Evolutionary conservation across 495 filamentous ascomycete genomes (phyloP).

Genomic region (Penicillium paradoxum): DNA sequence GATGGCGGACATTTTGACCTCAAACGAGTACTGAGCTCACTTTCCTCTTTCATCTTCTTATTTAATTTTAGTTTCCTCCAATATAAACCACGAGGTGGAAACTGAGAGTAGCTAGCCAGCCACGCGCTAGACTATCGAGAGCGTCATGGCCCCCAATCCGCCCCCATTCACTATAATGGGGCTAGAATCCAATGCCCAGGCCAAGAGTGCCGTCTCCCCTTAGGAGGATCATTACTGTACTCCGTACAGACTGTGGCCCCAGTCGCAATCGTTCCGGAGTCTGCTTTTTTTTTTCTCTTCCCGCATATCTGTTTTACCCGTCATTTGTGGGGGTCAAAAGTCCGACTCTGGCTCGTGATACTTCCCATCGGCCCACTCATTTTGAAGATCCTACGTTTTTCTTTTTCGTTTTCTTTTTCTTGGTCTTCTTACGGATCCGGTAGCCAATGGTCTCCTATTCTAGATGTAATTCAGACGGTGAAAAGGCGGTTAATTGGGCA

Average conservation of each 20-base stretch:
- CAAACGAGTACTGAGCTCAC: background rate
- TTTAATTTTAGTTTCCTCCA: background rate
- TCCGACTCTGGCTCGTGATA: slow-evolving; percentile 11
- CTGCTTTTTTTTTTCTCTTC: background rate
- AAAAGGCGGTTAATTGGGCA: background rate
- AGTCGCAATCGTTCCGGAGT: slow-evolving; percentile 1
- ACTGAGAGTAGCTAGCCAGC: background rate
- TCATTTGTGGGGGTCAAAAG: slow-evolving; percentile 8
- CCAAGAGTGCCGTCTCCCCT: background rate
- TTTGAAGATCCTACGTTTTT: slow-evolving; percentile 3
- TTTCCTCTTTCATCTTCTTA: slow-evolving; percentile 2
- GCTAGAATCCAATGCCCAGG: slow-evolving; percentile 6
- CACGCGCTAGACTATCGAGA: background rate
- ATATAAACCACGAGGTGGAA: background rate
- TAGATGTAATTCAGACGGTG: background rate
- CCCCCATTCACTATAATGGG: slow-evolving; percentile 7
- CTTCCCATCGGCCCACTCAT: slow-evolving; percentile 8
- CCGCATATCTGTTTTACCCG: background rate
- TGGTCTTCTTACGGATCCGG: background rate
- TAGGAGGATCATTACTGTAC: slow-evolving; percentile 4
- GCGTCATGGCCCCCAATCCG: slow-evolving; percentile 8
- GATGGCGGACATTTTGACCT: background rate
- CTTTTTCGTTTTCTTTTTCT: background rate
- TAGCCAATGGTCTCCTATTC: background rate
- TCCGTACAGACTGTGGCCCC: background rate